Percentiles rank a stretch among this genome's conserved stretches.
Conservation (phyloP, 1,284 basidiomycete genomes). For the Pseudozyma thailandica region DNA sequence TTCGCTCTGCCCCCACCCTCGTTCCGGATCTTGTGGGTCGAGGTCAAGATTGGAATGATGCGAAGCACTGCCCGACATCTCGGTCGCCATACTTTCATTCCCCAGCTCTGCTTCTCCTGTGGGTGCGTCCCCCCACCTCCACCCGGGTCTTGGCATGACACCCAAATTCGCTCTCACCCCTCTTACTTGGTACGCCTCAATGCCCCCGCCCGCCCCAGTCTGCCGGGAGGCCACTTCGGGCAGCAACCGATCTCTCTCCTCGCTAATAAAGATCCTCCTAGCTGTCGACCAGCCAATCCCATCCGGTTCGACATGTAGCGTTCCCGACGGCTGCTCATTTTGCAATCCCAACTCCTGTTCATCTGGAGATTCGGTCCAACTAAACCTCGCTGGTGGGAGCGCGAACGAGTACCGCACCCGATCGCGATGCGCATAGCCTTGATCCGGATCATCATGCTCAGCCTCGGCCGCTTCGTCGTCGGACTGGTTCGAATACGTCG, state of each 20-base stretch:
- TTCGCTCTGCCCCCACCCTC: neutral
- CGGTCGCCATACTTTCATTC: slow-evolving; percentile 4
- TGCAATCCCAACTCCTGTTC: slow-evolving; percentile 6
- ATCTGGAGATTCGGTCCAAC: slow-evolving; percentile 22
- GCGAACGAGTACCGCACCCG: slow-evolving; percentile 31
- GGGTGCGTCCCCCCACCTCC: slow-evolving; percentile 23
- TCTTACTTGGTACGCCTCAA: slow-evolving; percentile 26
- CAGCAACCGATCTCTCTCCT: slow-evolving; percentile 30
- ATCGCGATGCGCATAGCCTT: slow-evolving; percentile 26
- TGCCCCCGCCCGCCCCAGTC: neutral
- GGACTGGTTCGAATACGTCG: slow-evolving; percentile 20
- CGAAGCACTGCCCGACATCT: slow-evolving; percentile 7
- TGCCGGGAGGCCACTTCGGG: slow-evolving; percentile 22
- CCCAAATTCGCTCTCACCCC: slow-evolving; percentile 24
- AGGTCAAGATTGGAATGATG: slow-evolving; percentile 4
- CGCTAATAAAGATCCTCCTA: slow-evolving; percentile 25
- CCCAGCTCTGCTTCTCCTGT: neutral
- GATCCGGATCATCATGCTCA: slow-evolving; percentile 28
- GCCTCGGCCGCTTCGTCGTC: slow-evolving; percentile 31
- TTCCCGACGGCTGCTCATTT: neutral
- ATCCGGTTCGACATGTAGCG: slow-evolving; percentile 32
- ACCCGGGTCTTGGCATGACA: slow-evolving; percentile 17
- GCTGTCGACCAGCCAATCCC: slow-evolving; percentile 42
- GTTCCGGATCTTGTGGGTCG: neutral
- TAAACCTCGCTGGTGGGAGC: slow-evolving; percentile 27